Base-by-base conservation (phyloP, 805 yeast species). In the Yarrowia yakushimensis region DNA sequence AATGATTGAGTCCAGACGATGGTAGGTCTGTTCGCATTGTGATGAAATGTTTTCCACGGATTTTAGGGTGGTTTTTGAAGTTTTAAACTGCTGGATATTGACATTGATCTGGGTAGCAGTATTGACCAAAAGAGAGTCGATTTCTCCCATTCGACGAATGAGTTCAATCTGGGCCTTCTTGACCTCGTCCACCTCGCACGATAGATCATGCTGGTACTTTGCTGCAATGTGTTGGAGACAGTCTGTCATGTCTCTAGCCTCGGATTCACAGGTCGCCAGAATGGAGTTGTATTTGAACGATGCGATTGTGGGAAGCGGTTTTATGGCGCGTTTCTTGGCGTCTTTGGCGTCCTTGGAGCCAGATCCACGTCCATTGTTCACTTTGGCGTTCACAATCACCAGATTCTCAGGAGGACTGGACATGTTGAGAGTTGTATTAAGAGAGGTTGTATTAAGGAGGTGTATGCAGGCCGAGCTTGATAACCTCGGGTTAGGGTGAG, bases 171-270 rank as follows among this genome's bases (percentile, higher is more conserved):
- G 71, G 3, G 63, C 42, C 34, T 27, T 31, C 8, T 62, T 45
- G 12, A 65, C 64, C 33, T 55, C 63, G 31, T 63, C 46, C 25
- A 69, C 22, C 45, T 68, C 71, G 9, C 43, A 37, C 13, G 65
- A 48, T n/a, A 68, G 43, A 30, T 65, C 65, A 3, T 43, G 63
- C 20, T 65, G 59, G 62, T 67, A 68, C 22, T 60, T 34, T n/a
- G 25, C 28, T 7, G 64, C 46, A 15, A 63, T 25, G 15, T 43
- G 45, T 12, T 42, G 52, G 11, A 67, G 25, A 6, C 45, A 64
- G 15, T 62, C 66, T 1, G 36, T 43, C 31, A 67, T 57, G 12
- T 22, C 37, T 15, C 48, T 46, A 7, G 42, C 63, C 13, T 55
- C 34, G 3, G 36, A 55, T 13, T 50, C 30, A 4, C 57, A 54